Evolutionary conservation across 2,329 filamentous ascomycete species (phyloP).

Genomic region (Trichoderma cornu-damae): DNA sequence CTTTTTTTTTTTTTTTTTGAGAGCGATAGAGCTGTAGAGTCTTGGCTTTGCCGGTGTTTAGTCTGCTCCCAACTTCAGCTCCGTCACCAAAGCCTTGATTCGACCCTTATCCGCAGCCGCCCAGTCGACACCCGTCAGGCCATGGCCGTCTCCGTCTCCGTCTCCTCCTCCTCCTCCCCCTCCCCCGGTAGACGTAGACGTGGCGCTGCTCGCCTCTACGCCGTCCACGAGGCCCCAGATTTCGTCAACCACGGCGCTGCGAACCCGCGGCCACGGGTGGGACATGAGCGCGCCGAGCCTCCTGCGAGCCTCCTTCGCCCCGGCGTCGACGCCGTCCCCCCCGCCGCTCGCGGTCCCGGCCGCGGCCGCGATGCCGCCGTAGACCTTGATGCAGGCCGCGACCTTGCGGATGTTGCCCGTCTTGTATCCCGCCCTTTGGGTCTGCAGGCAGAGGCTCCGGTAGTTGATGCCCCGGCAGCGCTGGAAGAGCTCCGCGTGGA

Average conservation of each 20-base stretch:
- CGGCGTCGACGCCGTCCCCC: conserved; percentile 22
- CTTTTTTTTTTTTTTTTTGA: too few relatives aligned
- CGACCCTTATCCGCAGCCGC: conserved; percentile 45
- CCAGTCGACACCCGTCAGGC: conserved; percentile 54
- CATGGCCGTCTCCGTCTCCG: conserved; percentile 28
- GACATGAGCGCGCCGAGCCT: conserved; percentile 68
- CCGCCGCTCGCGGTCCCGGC: conserved; percentile 35
- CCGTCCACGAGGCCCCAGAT: conserved; percentile 46
- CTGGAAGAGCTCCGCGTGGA: conserved; percentile 55
- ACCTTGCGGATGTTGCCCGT: conserved; percentile 77
- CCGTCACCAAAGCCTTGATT: conserved; percentile 40
- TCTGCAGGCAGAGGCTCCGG: conserved; percentile 60
- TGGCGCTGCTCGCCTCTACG: conserved; percentile 21
- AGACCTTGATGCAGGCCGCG: conserved; percentile 73
- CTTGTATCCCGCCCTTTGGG: conserved; percentile 78
- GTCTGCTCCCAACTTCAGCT: conserved; percentile 37
- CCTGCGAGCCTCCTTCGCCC: conserved; percentile 52
- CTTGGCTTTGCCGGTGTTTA: too few relatives aligned
- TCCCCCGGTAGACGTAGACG: background rate
- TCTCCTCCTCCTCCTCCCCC: conserved; percentile 3
- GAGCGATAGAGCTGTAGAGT: too few relatives aligned
- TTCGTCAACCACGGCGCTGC: conserved; percentile 55
- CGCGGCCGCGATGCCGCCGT: conserved; percentile 59
- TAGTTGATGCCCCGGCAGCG: conserved; percentile 37
- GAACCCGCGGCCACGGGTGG: conserved; percentile 77